Evolutionary conservation across 2,329 filamentous ascomycete genomes (phyloP), one percentile per base, ranked within the genome.

Genomic region (Akanthomyces dipterigenus): DNA sequence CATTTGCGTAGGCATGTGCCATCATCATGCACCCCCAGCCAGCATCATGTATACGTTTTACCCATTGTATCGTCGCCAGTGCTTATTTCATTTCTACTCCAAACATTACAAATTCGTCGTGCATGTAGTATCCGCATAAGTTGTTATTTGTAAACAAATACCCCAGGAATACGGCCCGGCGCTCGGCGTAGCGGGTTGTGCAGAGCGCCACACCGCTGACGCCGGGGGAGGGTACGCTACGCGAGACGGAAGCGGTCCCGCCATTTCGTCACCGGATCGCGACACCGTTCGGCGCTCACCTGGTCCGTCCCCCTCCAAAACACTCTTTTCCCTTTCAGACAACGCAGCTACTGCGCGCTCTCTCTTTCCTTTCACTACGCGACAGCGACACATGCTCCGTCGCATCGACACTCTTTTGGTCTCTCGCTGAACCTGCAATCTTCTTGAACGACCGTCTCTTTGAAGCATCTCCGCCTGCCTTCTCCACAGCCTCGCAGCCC

Each of bases 211-310:
- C 14, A 14, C 16, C 31, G 31, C n/a, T n/a, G n/a, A n/a, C n/a
- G n/a, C n/a, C n/a, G n/a, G n/a, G n/a, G n/a, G n/a, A n/a, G 49
- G 49, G 34, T 40, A 53, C 40, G 40, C 40, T 45, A 55, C 36
- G 16, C 12, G 6, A 55, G 38, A 22, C 26, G 42, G 31, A 48
- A 36, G 20, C 14, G n/a, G 45, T 50, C 31, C 43, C 55, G 46
- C 24, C 34, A 59, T 59, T 59, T 43, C 56, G 56, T 51, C 56
- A 51, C 56, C 24, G 26, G 26, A 59, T 59, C 56, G 26, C 56
- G 56, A 59, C 56, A 59, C 31, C 31, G 8, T 34, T 34, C 20
- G 31, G 9, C 5, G 11, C 12, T n/a, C 12, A 16, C 40, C 7
- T 16, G 14, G 5, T 14, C 28, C n/a, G n/a, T n/a, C 16, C 24